phyloP scores from a whole-genome alignment of 768 basidiomycete genomes.

The Chalciporus piperatus region DNA sequence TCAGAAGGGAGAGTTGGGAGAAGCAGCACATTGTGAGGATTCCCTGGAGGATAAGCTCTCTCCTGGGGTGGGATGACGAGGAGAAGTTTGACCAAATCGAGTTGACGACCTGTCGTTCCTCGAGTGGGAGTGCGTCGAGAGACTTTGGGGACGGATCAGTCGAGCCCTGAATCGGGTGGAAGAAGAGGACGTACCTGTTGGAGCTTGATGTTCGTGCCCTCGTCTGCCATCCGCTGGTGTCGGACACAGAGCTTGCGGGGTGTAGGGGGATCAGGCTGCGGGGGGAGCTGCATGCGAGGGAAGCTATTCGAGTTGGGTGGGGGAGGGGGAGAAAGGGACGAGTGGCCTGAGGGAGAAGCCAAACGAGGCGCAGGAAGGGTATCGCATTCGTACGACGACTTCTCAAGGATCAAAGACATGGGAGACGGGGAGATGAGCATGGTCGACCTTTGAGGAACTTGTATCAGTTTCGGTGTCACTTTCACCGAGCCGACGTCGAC shows the following conservation, averaged over 20 bases:
- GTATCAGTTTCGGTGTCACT: no score
- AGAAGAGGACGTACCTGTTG: slow-evolving; percentile 65
- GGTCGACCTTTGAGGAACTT: no score
- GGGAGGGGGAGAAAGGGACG: slow-evolving; percentile 7
- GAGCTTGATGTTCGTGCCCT: slow-evolving; percentile 87
- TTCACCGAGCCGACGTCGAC: no score
- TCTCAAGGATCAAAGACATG: no score
- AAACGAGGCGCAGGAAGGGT: slow-evolving; percentile 65
- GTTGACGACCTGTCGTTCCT: slow-evolving; percentile 85
- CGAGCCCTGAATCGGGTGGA: not conserved
- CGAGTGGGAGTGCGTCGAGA: slow-evolving; percentile 81
- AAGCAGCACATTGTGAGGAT: slow-evolving; percentile 99
- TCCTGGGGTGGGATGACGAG: slow-evolving; percentile 84
- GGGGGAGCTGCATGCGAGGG: slow-evolving; percentile 13
- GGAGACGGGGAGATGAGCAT: no score
- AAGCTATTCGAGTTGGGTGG: slow-evolving; percentile 10
- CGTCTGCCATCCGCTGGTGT: slow-evolving; percentile 96
- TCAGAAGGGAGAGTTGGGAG: slow-evolving; percentile 93
- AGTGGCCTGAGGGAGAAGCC: no score
- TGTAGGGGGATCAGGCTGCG: no score
- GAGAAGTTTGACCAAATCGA: slow-evolving; percentile 97
- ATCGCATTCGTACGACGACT: slow-evolving; percentile 57
- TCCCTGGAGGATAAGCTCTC: slow-evolving; percentile 93
- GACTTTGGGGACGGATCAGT: slow-evolving; percentile 52
- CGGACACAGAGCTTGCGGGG: slow-evolving; percentile 81